Conservation (phyloP, 768 basidiomycete genomes). For the Trametes sanguinea region DNA sequence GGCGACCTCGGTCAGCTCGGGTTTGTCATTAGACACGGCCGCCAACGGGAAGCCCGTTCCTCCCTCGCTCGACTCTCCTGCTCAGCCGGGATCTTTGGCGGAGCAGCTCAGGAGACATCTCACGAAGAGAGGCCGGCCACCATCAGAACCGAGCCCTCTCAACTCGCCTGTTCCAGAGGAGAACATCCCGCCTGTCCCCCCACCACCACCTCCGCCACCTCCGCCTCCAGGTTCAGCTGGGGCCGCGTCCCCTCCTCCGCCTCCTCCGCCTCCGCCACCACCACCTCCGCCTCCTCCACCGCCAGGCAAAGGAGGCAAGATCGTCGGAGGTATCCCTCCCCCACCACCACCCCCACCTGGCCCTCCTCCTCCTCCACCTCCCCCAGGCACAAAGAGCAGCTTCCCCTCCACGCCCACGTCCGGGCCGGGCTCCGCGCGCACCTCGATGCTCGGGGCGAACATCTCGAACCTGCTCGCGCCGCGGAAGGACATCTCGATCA, state of each 20-base stretch:
- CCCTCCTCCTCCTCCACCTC: slow-evolving; percentile 43
- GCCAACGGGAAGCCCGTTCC: slow-evolving; percentile 23
- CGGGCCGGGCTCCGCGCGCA: slow-evolving; percentile 51
- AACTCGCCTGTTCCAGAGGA: slow-evolving; percentile 43
- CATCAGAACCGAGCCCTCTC: slow-evolving; percentile 41
- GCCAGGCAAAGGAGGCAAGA: slow-evolving; percentile 18
- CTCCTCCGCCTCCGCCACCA: slow-evolving; percentile 34
- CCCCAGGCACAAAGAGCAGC: slow-evolving; percentile 34
- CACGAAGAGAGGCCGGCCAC: slow-evolving; percentile 47
- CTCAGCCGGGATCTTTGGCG: slow-evolving; percentile 51
- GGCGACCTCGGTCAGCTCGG: slow-evolving; percentile 59
- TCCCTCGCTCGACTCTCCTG: slow-evolving; percentile 12
- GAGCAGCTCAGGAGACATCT: slow-evolving; percentile 67
- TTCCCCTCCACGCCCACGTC: slow-evolving; percentile 39
- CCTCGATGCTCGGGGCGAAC: slow-evolving; percentile 61
- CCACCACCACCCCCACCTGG: slow-evolving; percentile 42
- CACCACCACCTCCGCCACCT: slow-evolving; percentile 34
- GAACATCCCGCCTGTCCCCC: slow-evolving; percentile 21
- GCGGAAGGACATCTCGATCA: slow-evolving; percentile 84
- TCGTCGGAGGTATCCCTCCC: slow-evolving; percentile 31
- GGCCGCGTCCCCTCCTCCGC: slow-evolving; percentile 30
- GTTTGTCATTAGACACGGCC: slow-evolving; percentile 40
- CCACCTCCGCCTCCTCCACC: slow-evolving; percentile 38
- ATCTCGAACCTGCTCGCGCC: slow-evolving; percentile 56
- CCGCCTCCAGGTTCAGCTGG: slow-evolving; percentile 33